Conservation (phyloP, 2,329 filamentous ascomycete genomes). For the Triangularia verruculosa region DNA sequence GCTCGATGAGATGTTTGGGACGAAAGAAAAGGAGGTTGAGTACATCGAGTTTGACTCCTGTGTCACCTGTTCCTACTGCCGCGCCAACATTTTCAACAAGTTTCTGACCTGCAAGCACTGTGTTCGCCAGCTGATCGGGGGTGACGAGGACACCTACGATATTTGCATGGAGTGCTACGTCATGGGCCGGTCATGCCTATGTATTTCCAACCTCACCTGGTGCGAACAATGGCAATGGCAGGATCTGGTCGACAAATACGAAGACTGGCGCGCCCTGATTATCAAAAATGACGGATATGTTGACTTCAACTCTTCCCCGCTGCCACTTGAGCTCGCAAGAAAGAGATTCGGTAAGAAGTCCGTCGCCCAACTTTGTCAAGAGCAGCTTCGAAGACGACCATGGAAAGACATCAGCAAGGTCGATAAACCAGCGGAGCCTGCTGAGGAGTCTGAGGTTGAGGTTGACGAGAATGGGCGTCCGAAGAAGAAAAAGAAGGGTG, state of each 20-base stretch:
- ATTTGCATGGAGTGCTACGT: constrained; percentile 97
- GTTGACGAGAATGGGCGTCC: constrained; percentile 62
- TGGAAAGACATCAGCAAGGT: constrained; percentile 77
- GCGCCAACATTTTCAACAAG: constrained; percentile 94
- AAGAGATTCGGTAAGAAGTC: constrained; percentile 69
- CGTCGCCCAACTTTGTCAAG: constrained; percentile 89
- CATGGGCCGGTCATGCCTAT: constrained; percentile 93
- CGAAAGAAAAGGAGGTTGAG: constrained; percentile 69
- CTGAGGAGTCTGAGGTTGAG: constrained; percentile 48
- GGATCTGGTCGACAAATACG: constrained; percentile 73
- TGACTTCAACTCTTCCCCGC: constrained; percentile 63
- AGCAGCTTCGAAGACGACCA: constrained; percentile 74
- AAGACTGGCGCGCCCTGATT: constrained; percentile 76
- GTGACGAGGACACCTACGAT: constrained; percentile 83
- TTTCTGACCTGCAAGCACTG: constrained; percentile 92
- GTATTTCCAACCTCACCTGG: constrained; percentile 82
- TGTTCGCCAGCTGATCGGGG: constrained; percentile 61
- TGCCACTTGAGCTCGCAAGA: constrained; percentile 67
- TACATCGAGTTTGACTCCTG: constrained; percentile 81
- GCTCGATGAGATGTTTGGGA: constrained; percentile 80
- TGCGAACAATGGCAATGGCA: constrained; percentile 91
- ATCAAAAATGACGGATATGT: constrained; percentile 68
- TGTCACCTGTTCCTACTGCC: constrained; percentile 92
- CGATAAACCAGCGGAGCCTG: constrained; percentile 44
- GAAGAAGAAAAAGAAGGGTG: constrained; percentile 64